Evolutionary conservation across 495 filamentous ascomycete genomes (phyloP).

Genomic region (Talaromyces borbonicus): DNA sequence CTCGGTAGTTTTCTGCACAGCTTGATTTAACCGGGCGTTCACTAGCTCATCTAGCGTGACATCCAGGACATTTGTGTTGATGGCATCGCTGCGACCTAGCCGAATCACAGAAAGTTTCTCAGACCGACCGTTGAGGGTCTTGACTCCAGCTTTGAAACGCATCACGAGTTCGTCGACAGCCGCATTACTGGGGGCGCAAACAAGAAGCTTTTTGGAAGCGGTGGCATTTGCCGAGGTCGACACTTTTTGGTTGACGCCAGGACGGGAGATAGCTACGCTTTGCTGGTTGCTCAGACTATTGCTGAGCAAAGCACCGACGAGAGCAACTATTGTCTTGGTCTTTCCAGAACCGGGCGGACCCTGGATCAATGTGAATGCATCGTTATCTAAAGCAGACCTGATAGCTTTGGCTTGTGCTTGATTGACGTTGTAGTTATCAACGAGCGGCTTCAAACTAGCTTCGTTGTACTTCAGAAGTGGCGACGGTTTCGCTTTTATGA

Average conservation of each 20-base stretch:
- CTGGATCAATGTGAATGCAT: slow-evolving; percentile 92
- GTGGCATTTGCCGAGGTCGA: slow-evolving; percentile 18
- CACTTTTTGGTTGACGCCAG: slow-evolving; percentile 20
- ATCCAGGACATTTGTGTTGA: slow-evolving; percentile 80
- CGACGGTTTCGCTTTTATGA: slow-evolving; percentile 79
- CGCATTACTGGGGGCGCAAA: slow-evolving; percentile 95
- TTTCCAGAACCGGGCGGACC: slow-evolving; percentile 95
- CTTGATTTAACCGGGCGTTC: slow-evolving; percentile 51
- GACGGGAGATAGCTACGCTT: slow-evolving; percentile 41
- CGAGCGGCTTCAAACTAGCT: slow-evolving; percentile 53
- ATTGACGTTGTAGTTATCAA: slow-evolving; percentile 74
- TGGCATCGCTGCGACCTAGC: slow-evolving; percentile 86
- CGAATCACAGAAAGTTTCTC: slow-evolving; percentile 77
- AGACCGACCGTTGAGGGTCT: slow-evolving; percentile 57
- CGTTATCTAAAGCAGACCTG: slow-evolving; percentile 82
- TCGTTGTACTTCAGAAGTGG: slow-evolving; percentile 71
- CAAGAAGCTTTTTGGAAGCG: slow-evolving; percentile 72
- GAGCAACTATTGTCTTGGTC: slow-evolving; percentile 95
- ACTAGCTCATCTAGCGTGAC: slow-evolving; percentile 93
- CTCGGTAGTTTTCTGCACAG: slow-evolving; percentile 28
- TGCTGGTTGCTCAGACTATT: slow-evolving; percentile 40
- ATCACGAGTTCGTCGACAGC: slow-evolving; percentile 95
- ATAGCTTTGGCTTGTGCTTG: slow-evolving; percentile 86
- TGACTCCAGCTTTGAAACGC: slow-evolving; percentile 82
- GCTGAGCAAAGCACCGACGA: slow-evolving; percentile 79